Evolutionary conservation across 2,329 filamentous ascomycete species (phyloP), one percentile per base, ranked within the genome.

Genomic region (Ophiobolus disseminans): DNA sequence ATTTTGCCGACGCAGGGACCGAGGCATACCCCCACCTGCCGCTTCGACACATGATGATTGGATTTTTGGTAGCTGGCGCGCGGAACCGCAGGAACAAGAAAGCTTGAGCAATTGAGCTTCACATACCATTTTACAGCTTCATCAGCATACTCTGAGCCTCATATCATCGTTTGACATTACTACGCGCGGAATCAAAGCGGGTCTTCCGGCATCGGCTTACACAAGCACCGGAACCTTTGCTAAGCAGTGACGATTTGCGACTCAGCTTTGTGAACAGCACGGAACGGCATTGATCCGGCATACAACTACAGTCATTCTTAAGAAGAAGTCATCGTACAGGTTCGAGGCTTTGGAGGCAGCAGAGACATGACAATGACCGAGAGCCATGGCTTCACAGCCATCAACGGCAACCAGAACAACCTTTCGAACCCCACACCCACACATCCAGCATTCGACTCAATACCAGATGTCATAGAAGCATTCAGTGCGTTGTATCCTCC

Each of bases 391-490:
- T 46, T 48, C 19, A 38, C 53, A 34, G 47, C 45, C 54, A 26
- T 40, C 17, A 63, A 61, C 19, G 60, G 57, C 40, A 47, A 53
- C 25, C 55, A 57, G 37, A 58, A 54, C 23, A 54, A 50, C 37
- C 50, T 60, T 35, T 32, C 53, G 5, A 62, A 60, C 48, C 50
- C 63, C 36, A 58, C 67, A 50, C 65, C 69, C 32, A 51, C 68
- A 58, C 65, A 72, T 48, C 60, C 70, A 13, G 69, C 68, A n/a
- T 79, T 79, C 63, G 74, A 77, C 68, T 75, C 72, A 46, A 78
- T 79, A 63, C 70, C 75, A 50, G 76, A 78, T 56, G 73, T 75
- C 32, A 69, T 79, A 36, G 66, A 69, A 48, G 75, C 76, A 34
- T 76, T 79, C 57, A 73, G 76, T 77, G 55, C 50, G 55, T 41